Conservation (phyloP, 2,329 filamentous ascomycete genomes). For the Diplodia sapinea region DNA sequence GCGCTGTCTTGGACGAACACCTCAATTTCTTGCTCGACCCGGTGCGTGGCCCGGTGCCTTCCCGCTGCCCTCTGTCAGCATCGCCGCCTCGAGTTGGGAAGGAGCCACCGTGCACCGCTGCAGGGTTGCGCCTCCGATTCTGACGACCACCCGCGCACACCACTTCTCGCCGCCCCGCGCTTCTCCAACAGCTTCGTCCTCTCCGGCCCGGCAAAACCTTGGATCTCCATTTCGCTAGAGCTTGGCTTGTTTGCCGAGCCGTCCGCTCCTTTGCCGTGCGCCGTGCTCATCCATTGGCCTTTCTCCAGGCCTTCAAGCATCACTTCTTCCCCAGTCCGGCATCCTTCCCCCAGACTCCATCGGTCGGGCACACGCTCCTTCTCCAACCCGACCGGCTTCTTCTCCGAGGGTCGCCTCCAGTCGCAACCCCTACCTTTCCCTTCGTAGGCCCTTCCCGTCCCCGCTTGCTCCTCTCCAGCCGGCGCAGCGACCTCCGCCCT, state of each 20-base stretch:
- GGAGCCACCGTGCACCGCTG: slow-evolving; percentile 4
- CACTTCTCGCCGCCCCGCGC: neutral
- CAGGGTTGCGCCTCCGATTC: slow-evolving; percentile 8
- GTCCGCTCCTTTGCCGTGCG: slow-evolving; percentile 28
- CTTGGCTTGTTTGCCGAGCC: slow-evolving; percentile 32
- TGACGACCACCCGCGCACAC: neutral
- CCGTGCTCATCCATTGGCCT: slow-evolving; percentile 15
- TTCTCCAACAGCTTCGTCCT: slow-evolving; percentile 1
- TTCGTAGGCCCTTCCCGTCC: neutral
- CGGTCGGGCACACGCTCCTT: slow-evolving; percentile 5
- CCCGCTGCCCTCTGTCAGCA: neutral
- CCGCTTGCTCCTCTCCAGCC: neutral
- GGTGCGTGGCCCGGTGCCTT: slow-evolving; percentile 4
- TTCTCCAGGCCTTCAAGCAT: slow-evolving; percentile 4
- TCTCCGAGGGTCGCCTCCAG: neutral
- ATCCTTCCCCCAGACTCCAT: slow-evolving; percentile 2
- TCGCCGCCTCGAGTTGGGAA: slow-evolving; percentile 4
- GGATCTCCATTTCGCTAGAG: slow-evolving; percentile 23
- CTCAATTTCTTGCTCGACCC: slow-evolving; percentile 7
- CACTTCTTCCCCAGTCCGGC: slow-evolving; percentile 11
- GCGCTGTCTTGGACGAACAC: slow-evolving; percentile 19
- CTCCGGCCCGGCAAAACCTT: slow-evolving; percentile 1
- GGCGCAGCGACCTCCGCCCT: neutral
- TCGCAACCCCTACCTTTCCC: neutral
- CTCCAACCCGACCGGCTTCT: neutral